Evolutionary conservation across 2,329 filamentous ascomycete species (phyloP), one percentile per base, ranked within the genome.

Genomic region (Trichoderma atroviride): DNA sequence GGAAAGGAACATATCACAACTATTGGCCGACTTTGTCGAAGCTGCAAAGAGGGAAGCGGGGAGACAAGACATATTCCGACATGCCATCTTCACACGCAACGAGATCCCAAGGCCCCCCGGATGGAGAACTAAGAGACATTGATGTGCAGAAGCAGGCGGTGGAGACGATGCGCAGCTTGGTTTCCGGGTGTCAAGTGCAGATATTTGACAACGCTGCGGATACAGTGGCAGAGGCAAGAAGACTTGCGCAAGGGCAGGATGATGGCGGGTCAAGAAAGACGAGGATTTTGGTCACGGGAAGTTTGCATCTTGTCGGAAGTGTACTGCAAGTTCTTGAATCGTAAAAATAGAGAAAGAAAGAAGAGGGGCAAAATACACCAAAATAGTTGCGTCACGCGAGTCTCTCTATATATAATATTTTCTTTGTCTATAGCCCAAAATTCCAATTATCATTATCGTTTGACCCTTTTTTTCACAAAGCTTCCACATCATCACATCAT

Each of bases 71-170:
- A 71, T 82, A 0, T 97, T 97, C 77, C 86, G 87, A 2, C 86
- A 92, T 70, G 93, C 90, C 13, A 83, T 97, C 7, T 97, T 97
- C 78, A 93, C 92, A 69, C 90, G 92, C 1, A 97, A 97, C 75
- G 88, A 86, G 13, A 70, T 79, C 14, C 70, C 74, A 16, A 68
- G 31, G 33, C 53, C 72, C 0, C 64, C 59, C 1, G 65, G 65
- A 71, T 2, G 74, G 69, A 16, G 81, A 85, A 37, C 81, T 83
- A 64, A 86, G 77, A 19, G 81, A 86, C 58, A 61, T 83, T 47
- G 83, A 82, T 1, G 90, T 94, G 4, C 94, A 97, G 78, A 83
- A 85, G n/a, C 84, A 83, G 5, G 84, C 93, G 0, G 90, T 89
- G 1, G 78, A 83, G 16, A 83, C 83, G 1, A 92, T 92, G 88